These are phyloP conservation scores for Leccinum ochraceum DNA, from an alignment of 768 basidiomycete species.

Conservation along the genomic window DNA sequence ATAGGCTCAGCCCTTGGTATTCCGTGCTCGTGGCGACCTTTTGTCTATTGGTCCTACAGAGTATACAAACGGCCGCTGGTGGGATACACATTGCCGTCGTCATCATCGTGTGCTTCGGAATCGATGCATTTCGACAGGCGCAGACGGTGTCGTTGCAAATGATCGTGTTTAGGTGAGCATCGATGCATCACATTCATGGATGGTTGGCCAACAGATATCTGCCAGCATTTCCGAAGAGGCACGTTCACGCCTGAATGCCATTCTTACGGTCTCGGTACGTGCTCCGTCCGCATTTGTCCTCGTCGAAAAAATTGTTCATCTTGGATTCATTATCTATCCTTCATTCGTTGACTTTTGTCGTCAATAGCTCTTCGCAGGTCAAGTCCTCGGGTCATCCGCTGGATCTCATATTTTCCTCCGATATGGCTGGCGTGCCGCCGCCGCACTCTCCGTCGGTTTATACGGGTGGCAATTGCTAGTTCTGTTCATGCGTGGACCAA, in stretches of 20 bases:
- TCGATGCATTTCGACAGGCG: slow-evolving; percentile 43
- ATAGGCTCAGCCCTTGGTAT: slow-evolving; percentile 42
- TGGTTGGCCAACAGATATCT: not conserved
- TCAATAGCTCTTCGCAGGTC: slow-evolving; percentile 36
- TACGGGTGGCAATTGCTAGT: slow-evolving; percentile 37
- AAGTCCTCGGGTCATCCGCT: slow-evolving; percentile 46
- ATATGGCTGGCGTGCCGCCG: slow-evolving; percentile 40
- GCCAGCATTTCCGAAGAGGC: slow-evolving; percentile 31
- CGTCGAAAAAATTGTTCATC: not conserved
- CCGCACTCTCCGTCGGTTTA: slow-evolving; percentile 36
- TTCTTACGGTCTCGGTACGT: slow-evolving; percentile 32
- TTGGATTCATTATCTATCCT: not conserved
- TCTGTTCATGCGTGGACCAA: slow-evolving; percentile 40
- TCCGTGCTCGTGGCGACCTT: slow-evolving; percentile 39
- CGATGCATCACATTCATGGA: not conserved
- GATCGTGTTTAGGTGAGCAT: slow-evolving; percentile 27
- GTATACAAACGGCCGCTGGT: slow-evolving; percentile 39
- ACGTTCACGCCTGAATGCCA: slow-evolving; percentile 32
- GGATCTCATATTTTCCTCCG: slow-evolving; percentile 43
- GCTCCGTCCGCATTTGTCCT: not conserved
- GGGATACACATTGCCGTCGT: slow-evolving; percentile 41
- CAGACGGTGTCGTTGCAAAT: slow-evolving; percentile 39
- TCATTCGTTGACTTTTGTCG: not conserved
- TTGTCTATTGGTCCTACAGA: slow-evolving; percentile 29
- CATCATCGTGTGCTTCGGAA: slow-evolving; percentile 40